Evolutionary conservation across 306 rosid genomes (phyloP).

Genomic region (Sechiopsis laciniata): DNA sequence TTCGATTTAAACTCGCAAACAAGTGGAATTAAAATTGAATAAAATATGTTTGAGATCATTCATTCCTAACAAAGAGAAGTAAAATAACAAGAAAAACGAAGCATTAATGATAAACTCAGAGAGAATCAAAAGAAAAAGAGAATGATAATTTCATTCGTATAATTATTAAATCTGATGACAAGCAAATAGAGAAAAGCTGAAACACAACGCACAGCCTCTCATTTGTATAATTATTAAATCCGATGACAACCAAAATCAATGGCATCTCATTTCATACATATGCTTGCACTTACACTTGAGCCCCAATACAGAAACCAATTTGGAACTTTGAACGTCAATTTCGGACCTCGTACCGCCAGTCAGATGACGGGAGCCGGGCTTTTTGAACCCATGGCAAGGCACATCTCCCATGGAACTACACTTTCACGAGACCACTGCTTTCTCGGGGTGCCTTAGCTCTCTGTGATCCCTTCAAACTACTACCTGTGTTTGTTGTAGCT

Average conservation of each 20-base stretch:
- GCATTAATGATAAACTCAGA: not conserved
- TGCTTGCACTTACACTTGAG: no score
- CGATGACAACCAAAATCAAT: not conserved
- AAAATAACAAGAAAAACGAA: no score
- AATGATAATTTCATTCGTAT: constrained; percentile 12
- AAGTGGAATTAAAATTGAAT: no score
- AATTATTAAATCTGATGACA: not conserved
- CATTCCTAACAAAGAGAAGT: no score
- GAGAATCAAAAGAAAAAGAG: not conserved
- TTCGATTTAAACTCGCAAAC: no score
- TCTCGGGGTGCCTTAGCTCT: not conserved
- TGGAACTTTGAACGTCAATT: not conserved
- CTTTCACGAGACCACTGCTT: not conserved
- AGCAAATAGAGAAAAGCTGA: constrained; percentile 1
- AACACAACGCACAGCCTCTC: not conserved
- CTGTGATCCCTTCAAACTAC: not conserved
- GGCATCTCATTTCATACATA: not conserved
- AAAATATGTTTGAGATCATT: no score
- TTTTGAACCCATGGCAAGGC: no score
- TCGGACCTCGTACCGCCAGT: not conserved
- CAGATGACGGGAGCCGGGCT: not conserved
- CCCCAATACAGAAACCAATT: not conserved
- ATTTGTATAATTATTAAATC: not conserved
- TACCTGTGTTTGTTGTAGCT: constrained; percentile 43
- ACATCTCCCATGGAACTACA: no score